Conservation (phyloP, 371 early-diverging fungal species). For the Mucor ambiguus region DNA sequence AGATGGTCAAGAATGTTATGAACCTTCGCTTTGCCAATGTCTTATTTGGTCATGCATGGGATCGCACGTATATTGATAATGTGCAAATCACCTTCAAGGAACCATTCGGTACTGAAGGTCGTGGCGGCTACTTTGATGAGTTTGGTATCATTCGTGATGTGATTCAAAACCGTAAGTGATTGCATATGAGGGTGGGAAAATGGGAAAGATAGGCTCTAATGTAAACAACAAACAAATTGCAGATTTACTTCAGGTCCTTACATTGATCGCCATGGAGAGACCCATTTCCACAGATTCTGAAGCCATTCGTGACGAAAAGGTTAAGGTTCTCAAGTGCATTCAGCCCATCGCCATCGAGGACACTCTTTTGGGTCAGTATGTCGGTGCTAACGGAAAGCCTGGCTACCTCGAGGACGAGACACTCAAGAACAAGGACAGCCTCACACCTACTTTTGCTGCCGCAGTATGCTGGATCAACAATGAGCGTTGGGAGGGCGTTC, state of each 20-base stretch:
- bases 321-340: constrained; percentile 85
- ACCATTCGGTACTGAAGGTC: constrained; percentile 96
- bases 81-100: constrained; percentile 99
- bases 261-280: constrained; percentile 91
- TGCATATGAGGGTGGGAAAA: constrained; percentile 2
- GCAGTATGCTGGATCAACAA: constrained; percentile 86
- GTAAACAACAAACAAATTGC: constrained; percentile 36
- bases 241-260: constrained; percentile 90
- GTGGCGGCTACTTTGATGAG: constrained; percentile 99
- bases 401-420: constrained; percentile 94
- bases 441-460: constrained; percentile 94
- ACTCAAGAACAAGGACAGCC: constrained; percentile 75
- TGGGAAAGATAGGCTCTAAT: background rate
- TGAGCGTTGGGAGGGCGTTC: constrained; percentile 96
- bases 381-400: constrained; percentile 73
- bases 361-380: constrained; percentile 90
- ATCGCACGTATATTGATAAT: constrained; percentile 86
- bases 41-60: constrained; percentile 93
- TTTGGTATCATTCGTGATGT: constrained; percentile 99
- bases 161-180: constrained; percentile 92
- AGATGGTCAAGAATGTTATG: constrained; percentile 98
- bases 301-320: constrained; percentile 91
- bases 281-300: constrained; percentile 86
- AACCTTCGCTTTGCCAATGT: constrained; percentile 94
- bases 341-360: constrained; percentile 77